Evolutionary conservation across 164 flowering plant species (phyloP).

Genomic region (Annona cherimola): DNA sequence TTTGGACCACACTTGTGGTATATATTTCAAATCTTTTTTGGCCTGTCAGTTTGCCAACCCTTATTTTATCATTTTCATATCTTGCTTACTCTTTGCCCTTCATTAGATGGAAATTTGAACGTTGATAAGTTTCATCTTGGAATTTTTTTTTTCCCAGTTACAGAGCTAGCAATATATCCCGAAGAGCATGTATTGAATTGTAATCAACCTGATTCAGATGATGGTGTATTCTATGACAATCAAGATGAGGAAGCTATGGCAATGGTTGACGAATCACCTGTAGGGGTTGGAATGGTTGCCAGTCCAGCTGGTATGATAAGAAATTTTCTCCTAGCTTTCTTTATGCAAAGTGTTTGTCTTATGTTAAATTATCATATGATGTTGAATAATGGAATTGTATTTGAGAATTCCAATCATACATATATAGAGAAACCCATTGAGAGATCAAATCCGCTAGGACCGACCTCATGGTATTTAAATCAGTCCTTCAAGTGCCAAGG

Average conservation of each 20-base stretch:
- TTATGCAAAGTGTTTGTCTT: neutral
- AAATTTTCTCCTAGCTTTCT: neutral
- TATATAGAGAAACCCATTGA: too few species aligned
- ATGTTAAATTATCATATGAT: too few species aligned
- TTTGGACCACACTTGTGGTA: too few species aligned
- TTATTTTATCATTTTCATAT: too few species aligned
- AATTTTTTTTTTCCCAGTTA: slow-evolving; percentile 4
- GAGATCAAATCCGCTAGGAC: too few species aligned
- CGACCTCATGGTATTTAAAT: too few species aligned
- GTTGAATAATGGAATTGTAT: too few species aligned
- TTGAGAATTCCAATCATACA: too few species aligned
- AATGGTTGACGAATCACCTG: slow-evolving; percentile 72
- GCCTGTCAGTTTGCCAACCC: too few species aligned
- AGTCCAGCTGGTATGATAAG: neutral
- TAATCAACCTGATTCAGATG: slow-evolving; percentile 68
- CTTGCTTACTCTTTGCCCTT: neutral
- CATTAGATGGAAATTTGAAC: neutral
- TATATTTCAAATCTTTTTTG: too few species aligned
- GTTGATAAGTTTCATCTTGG: too few species aligned
- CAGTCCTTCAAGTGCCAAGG: too few species aligned
- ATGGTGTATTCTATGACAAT: slow-evolving; percentile 52
- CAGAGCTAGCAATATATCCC: slow-evolving; percentile 28
- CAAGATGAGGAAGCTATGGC: slow-evolving; percentile 79
- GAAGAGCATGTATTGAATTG: slow-evolving; percentile 69
- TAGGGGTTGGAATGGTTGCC: slow-evolving; percentile 41